Base-by-base conservation (phyloP, 176 grass and related monocot species). In the Tillandsia fasciculata region DNA sequence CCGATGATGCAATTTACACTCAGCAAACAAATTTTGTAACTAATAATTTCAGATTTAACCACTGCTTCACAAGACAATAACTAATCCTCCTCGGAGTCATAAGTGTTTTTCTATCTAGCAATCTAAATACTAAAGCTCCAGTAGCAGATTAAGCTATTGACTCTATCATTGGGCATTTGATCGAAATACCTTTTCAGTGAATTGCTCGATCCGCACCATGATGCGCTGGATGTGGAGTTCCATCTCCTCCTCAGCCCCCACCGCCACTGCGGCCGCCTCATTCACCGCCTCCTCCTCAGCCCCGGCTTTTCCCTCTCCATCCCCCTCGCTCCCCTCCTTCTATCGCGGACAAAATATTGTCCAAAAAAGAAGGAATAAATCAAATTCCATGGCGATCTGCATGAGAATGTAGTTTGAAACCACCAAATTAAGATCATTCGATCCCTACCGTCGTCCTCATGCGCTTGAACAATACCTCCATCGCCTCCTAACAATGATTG, bases 191-290 rank as follows among this genome's bases (percentile, higher is more conserved):
- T 92, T 86, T 12, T 85, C 86, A 26, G 93, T 96, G 89, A 85
- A 92, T 75, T 65, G 86, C 10, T 96, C 87, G 84, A 96, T 85
- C 84, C 79, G 83, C 4, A 77, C 71, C 64, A 90, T 77, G 73
- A 96, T 87, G 76, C 81, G 83, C 53, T 91, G 81, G 70, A 96
- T 67, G 68, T 85, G 76, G 50, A 80, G 78, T 81, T 96, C 81
- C 70, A 79, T 87, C 76, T 96, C 88, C 70, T 74, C 79, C 17
- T 82, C 91, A 18, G 27, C 83, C 63, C 59, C 26, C 15, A 26
- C 54, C 51, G 42, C 54, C 71, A 67, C 64, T 56, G 65, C 76
- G 2, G 56, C 50, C 65, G 15, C 59, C 10, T 50, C 71, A 22
- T 20, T 26, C 64, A 56, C 79, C 14, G 48, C 70, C 26, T 50